phyloP scores from a whole-genome alignment of 768 basidiomycete genomes.

The Termitomyces sp. region DNA sequence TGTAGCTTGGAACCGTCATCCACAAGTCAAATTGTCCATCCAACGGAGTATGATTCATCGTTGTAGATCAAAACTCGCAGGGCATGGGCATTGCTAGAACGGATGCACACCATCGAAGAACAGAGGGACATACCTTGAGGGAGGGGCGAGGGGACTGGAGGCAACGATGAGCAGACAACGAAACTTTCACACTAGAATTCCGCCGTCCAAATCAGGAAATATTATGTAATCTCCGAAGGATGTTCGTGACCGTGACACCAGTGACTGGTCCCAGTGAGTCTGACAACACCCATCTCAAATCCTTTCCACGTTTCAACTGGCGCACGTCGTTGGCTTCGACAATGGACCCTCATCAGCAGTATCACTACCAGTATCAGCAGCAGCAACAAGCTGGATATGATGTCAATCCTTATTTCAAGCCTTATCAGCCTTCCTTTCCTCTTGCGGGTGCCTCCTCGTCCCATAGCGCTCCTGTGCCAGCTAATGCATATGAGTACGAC shows the following conservation, averaged over 20 bases:
- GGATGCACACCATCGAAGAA: neutral
- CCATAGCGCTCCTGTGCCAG: constrained; percentile 76
- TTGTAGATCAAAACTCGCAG: neutral
- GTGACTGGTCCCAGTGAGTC: no score
- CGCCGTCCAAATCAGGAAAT: constrained; percentile 11
- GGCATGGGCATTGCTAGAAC: neutral
- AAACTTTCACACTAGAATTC: constrained; percentile 1
- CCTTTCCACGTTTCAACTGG: neutral
- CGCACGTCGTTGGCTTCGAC: constrained; percentile 12
- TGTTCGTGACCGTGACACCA: no score
- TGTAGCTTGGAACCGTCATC: constrained; percentile 28
- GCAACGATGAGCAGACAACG: constrained; percentile 20
- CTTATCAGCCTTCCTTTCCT: constrained; percentile 71
- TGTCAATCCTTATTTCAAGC: constrained; percentile 79
- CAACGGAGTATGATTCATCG: constrained; percentile 11
- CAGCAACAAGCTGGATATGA: constrained; percentile 54
- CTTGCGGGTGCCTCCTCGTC: constrained; percentile 61
- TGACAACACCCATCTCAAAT: neutral
- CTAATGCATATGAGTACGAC: constrained; percentile 91
- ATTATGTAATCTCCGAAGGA: constrained; percentile 29
- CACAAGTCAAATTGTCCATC: constrained; percentile 24
- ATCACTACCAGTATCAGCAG: constrained; percentile 47
- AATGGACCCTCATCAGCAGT: constrained; percentile 46
- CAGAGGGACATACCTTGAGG: constrained; percentile 38
- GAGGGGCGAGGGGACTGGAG: constrained; percentile 26